phyloP scores from a whole-genome alignment of 805 yeast species.

The Monosporozyma unispora region DNA sequence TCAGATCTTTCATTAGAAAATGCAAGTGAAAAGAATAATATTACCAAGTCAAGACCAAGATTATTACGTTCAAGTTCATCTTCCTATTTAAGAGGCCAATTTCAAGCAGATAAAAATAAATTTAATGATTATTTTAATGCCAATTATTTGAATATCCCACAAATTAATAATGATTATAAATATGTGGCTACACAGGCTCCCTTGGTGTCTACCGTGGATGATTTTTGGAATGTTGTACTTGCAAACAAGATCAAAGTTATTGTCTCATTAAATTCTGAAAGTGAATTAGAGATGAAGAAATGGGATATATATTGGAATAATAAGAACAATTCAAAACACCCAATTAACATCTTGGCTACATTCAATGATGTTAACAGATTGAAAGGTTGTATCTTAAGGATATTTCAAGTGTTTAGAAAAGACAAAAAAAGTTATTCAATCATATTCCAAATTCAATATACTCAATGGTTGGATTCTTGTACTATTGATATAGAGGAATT shows the following conservation, averaged over 20 bases:
- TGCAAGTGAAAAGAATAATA: not conserved
- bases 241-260: conserved; percentile 59
- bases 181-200: conserved; percentile 94
- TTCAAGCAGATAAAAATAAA: not conserved
- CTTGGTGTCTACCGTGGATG: conserved; percentile 61
- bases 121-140: conserved; percentile 74
- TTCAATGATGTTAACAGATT: conserved; percentile 24
- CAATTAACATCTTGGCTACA: conserved; percentile 30
- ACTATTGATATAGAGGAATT: conserved; percentile 38
- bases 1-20: not conserved
- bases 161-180: conserved; percentile 32
- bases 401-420: conserved; percentile 17
- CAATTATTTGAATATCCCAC: conserved; percentile 47
- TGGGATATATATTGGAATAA: conserved; percentile 79
- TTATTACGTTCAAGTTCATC: not conserved
- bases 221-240: conserved; percentile 80
- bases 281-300: conserved; percentile 66
- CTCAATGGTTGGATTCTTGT: conserved; percentile 80
- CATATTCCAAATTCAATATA: conserved; percentile 64
- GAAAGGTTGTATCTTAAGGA: conserved; percentile 29
- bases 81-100: not conserved
- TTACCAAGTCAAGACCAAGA: not conserved
- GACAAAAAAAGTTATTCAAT: conserved; percentile 18
- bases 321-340: conserved; percentile 15
- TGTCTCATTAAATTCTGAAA: conserved; percentile 65